Conservation (phyloP, 768 basidiomycete genomes). For the Suillus spraguei region DNA sequence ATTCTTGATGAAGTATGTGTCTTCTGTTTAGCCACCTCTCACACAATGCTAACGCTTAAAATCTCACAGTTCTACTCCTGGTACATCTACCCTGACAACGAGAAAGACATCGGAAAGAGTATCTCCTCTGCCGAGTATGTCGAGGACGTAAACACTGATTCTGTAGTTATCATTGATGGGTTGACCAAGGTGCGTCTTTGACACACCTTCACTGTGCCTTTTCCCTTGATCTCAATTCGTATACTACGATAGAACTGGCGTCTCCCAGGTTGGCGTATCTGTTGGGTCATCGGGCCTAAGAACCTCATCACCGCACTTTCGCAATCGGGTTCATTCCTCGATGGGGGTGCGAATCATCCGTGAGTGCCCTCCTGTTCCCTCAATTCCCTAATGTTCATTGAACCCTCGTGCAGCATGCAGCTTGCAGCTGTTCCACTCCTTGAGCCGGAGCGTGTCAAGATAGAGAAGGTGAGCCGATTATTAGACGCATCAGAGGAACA, state of each 20-base stretch:
- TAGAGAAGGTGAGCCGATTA: conserved; percentile 58
- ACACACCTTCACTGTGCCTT: not conserved
- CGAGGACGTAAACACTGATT: conserved; percentile 85
- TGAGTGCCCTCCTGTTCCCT: conserved; percentile 38
- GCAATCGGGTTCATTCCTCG: conserved; percentile 93
- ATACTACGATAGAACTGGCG: conserved; percentile 74
- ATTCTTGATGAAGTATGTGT: conserved; percentile 75
- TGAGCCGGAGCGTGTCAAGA: conserved; percentile 63
- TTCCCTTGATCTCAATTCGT: conserved; percentile 18
- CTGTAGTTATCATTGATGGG: conserved; percentile 87
- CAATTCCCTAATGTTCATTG: conserved; percentile 6
- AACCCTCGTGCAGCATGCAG: conserved; percentile 59
- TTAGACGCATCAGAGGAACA: too few species aligned
- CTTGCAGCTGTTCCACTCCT: conserved; percentile 86
- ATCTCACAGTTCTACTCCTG: conserved; percentile 82
- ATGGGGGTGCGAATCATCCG: conserved; percentile 95
- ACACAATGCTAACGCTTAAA: conserved; percentile 4
- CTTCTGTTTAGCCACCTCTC: too few species aligned
- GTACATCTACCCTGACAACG: conserved; percentile 88
- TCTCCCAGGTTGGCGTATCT: conserved; percentile 92
- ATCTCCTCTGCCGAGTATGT: conserved; percentile 84
- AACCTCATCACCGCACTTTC: conserved; percentile 86
- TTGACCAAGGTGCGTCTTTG: conserved; percentile 72
- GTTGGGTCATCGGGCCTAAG: conserved; percentile 93
- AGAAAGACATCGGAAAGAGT: conserved; percentile 72